phyloP scores from a whole-genome alignment of 148 eudicot species.

The Camellia lanceoleosa region DNA sequence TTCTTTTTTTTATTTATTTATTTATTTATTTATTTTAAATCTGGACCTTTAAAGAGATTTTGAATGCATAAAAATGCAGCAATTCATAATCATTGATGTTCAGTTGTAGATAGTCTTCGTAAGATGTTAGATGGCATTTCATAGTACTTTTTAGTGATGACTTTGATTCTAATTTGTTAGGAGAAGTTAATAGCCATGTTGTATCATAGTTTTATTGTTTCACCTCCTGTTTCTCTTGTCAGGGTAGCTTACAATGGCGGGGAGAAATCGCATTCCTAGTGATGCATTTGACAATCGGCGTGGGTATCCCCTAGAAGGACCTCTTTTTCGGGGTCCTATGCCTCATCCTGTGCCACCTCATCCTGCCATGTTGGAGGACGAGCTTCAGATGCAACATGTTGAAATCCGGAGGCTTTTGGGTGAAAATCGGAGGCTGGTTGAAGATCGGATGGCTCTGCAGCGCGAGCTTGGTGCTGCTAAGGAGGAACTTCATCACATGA shows the following conservation, averaged over 20 bases:
- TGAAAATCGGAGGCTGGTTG: constrained; percentile 81
- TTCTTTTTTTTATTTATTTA: no score
- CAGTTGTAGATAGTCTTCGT: background rate
- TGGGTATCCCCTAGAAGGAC: constrained; percentile 58
- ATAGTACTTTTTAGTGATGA: background rate
- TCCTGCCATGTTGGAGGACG: constrained; percentile 92
- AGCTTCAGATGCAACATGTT: constrained; percentile 72
- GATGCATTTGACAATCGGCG: constrained; percentile 71
- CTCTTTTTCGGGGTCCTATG: constrained; percentile 50
- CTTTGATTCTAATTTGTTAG: constrained; percentile 8
- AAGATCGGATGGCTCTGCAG: constrained; percentile 71
- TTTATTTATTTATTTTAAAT: no score
- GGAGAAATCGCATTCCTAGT: constrained; percentile 73
- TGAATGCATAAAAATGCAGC: background rate
- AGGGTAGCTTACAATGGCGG: constrained; percentile 53
- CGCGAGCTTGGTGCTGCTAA: constrained; percentile 73
- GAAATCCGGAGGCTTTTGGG: constrained; percentile 78
- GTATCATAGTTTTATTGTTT: background rate
- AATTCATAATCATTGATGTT: background rate
- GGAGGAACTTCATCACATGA: constrained; percentile 79
- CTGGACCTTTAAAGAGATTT: background rate
- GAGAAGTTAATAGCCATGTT: background rate
- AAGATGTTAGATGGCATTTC: background rate
- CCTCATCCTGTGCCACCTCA: constrained; percentile 66
- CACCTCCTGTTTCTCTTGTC: constrained; percentile 2